Evolutionary conservation across 805 yeast species (phyloP).

Genomic region (Monosporozyma aerobia): DNA sequence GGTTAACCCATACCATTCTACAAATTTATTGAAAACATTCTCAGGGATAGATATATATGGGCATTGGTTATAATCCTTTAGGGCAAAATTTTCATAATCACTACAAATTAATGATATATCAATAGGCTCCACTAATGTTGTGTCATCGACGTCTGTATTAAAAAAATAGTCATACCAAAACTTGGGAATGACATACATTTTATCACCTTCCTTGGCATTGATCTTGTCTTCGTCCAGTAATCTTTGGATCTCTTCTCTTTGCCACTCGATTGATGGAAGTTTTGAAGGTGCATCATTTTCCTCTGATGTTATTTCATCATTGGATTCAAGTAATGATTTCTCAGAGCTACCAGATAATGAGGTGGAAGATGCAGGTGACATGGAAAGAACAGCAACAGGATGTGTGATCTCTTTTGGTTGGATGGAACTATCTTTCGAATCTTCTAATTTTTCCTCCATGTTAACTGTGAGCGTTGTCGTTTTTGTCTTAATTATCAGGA

Average conservation of each 20-base stretch:
- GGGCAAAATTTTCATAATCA: slow-evolving; percentile 36
- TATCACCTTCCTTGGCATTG: slow-evolving; percentile 37
- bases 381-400: not conserved
- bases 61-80: slow-evolving; percentile 19
- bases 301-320: not conserved
- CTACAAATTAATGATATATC: slow-evolving; percentile 39
- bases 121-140: slow-evolving; percentile 38
- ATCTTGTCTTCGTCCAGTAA: slow-evolving; percentile 9
- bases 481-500: not conserved
- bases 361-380: not conserved
- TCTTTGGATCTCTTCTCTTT: slow-evolving; percentile 13
- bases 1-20: slow-evolving; percentile 46
- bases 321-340: not conserved
- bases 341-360: not conserved
- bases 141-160: slow-evolving; percentile 21
- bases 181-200: slow-evolving; percentile 40
- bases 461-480: not conserved
- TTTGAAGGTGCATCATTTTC: not conserved
- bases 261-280: slow-evolving; percentile 5
- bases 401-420: not conserved
- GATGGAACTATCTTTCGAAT: not conserved
- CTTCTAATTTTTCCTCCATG: not conserved
- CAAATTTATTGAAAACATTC: slow-evolving; percentile 36
- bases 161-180: slow-evolving; percentile 37
- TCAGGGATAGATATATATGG: slow-evolving; percentile 35